Evolutionary conservation across 2,329 filamentous ascomycete genomes (phyloP).

Genomic region (Elsinoe fawcettii): DNA sequence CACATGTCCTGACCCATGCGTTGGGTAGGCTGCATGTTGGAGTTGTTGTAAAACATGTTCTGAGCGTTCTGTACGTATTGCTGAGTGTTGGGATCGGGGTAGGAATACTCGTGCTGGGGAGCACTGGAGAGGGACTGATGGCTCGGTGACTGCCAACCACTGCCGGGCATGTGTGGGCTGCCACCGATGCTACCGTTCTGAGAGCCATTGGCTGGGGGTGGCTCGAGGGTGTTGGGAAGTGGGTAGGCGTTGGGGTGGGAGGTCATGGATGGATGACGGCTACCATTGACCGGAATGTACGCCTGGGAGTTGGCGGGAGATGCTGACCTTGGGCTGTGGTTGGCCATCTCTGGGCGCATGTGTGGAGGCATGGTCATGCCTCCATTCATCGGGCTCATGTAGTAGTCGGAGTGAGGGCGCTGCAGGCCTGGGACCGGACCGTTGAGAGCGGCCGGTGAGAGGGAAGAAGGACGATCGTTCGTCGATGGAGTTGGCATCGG

Average conservation of each 20-base stretch:
- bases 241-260: conserved; percentile 61
- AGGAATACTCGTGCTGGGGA: conserved; percentile 61
- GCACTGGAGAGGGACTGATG: conserved; percentile 67
- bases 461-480: conserved; percentile 66
- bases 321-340: conserved; percentile 59
- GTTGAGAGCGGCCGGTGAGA: conserved; percentile 72
- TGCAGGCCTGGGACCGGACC: conserved; percentile 61
- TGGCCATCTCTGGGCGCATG: conserved; percentile 65
- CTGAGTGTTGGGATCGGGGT: conserved; percentile 62
- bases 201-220: conserved; percentile 68
- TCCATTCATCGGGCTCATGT: conserved; percentile 63
- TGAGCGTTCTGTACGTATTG: conserved; percentile 48
- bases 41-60: conserved; percentile 64
- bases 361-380: conserved; percentile 61
- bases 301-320: conserved; percentile 56
- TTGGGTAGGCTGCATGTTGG: conserved; percentile 58
- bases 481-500: conserved; percentile 76
- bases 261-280: conserved; percentile 55
- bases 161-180: conserved; percentile 74
- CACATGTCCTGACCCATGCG: conserved; percentile 49
- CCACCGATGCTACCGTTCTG: conserved; percentile 66
- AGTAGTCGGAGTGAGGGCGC: conserved; percentile 63
- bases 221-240: conserved; percentile 69
- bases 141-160: conserved; percentile 81
- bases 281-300: conserved; percentile 49